Evolutionary conservation across 108 stramenopile genomes (phyloP).

Genomic region (Fistulifera solaris): DNA sequence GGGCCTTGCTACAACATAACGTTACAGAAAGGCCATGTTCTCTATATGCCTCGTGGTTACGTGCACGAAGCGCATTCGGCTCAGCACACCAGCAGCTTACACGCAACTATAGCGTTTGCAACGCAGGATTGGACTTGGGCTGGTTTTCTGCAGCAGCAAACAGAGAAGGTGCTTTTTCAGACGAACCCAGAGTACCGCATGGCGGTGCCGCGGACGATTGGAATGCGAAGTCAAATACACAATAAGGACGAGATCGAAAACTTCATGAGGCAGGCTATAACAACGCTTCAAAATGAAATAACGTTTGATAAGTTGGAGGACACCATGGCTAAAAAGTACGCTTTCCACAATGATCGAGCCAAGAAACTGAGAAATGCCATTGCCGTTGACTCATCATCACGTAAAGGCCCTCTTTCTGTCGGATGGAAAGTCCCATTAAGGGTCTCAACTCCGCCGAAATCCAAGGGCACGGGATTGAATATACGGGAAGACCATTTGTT

Average conservation of each 20-base stretch:
- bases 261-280: conserved; percentile 20
- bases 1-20: conserved; percentile 32
- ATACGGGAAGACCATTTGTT: conserved; percentile 3
- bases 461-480: conserved; percentile 11
- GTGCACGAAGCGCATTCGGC: conserved; percentile 67
- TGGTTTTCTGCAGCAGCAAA: conserved; percentile 23
- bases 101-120: conserved; percentile 68
- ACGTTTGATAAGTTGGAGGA: conserved; percentile 22
- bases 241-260: conserved; percentile 15
- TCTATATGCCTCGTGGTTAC: conserved; percentile 82
- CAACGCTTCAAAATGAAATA: conserved; percentile 16
- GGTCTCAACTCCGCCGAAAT: conserved; percentile 40
- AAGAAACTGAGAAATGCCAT: conserved; percentile 7
- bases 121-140: conserved; percentile 85
- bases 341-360: conserved; percentile 29
- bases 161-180: conserved; percentile 20
- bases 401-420: neutral
- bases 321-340: conserved; percentile 15
- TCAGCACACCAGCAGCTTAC: conserved; percentile 43
- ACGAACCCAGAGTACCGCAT: conserved; percentile 27
- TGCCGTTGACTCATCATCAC: conserved; percentile 6
- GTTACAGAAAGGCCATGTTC: conserved; percentile 61
- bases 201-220: conserved; percentile 31
- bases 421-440: conserved; percentile 9
- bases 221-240: conserved; percentile 12